Conservation (phyloP, 2,329 filamentous ascomycete species). For the Verticillium nubilum region DNA sequence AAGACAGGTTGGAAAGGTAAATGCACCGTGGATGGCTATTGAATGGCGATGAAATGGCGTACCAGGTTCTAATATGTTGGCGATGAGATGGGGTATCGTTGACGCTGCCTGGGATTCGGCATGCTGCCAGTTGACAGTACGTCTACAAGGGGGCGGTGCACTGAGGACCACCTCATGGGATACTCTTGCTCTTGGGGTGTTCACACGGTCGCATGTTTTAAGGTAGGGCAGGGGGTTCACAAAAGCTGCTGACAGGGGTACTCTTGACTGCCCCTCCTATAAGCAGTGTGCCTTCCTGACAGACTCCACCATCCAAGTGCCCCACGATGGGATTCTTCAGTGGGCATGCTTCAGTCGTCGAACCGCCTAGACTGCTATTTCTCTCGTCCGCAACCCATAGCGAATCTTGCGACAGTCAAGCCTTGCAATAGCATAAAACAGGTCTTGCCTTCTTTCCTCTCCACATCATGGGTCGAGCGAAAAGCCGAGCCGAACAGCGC, state of each 20-base stretch:
- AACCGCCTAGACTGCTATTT: not conserved
- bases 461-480: constrained; percentile 31
- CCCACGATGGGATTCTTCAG: not conserved
- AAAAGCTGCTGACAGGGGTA: not conserved
- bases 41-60: not conserved
- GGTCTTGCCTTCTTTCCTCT: not conserved
- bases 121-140: not conserved
- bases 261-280: not conserved
- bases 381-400: not conserved
- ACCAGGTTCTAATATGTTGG: not conserved
- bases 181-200: not conserved
- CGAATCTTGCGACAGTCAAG: not conserved
- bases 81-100: not conserved
- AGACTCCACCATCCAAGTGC: not conserved
- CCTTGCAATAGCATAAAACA: too few species aligned
- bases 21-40: too few species aligned
- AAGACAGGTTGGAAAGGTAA: too few species aligned
- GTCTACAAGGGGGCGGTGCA: not conserved
- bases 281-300: too few species aligned
- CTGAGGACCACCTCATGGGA: not conserved
- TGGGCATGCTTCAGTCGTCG: not conserved
- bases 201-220: too few species aligned
- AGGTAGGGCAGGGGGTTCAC: too few species aligned
- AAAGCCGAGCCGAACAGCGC: constrained; percentile 60
- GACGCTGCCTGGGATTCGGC: not conserved